Percentiles rank a stretch among this genome's conserved stretches.
Evolutionary conservation across 805 yeast genomes (phyloP).

Genomic region (Sugiyamaella americana): DNA sequence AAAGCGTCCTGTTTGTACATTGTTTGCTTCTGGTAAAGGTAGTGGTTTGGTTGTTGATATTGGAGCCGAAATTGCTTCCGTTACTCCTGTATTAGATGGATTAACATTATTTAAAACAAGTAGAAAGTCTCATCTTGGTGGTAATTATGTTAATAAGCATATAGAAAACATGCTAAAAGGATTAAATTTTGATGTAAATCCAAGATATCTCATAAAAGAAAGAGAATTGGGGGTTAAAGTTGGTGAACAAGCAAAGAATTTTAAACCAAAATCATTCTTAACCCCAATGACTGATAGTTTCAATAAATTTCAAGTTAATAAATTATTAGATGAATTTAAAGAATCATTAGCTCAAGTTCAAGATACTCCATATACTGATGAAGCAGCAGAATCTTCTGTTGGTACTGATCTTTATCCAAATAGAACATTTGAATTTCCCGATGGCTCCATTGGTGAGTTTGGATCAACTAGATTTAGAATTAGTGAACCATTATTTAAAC

Average conservation of each 20-base stretch:
- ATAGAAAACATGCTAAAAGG: constrained; percentile 38
- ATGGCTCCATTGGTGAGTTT: constrained; percentile 58
- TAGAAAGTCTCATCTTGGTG: constrained; percentile 65
- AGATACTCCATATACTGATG: constrained; percentile 31
- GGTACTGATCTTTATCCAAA: constrained; percentile 39
- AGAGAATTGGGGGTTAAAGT: constrained; percentile 19
- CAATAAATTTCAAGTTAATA: constrained; percentile 49
- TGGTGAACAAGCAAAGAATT: constrained; percentile 31
- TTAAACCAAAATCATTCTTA: constrained; percentile 25
- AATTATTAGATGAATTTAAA: constrained; percentile 44
- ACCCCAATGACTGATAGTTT: constrained; percentile 42
- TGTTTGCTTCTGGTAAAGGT: constrained; percentile 78
- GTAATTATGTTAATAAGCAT: constrained; percentile 56
- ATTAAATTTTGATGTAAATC: constrained; percentile 34
- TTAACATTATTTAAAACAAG: constrained; percentile 41
- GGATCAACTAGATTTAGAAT: constrained; percentile 54
- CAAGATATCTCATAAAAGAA: constrained; percentile 42
- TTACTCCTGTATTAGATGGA: constrained; percentile 36
- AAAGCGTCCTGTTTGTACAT: constrained; percentile 77
- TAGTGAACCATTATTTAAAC: constrained; percentile 70
- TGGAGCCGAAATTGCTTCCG: constrained; percentile 64
- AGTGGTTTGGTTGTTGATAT: constrained; percentile 62
- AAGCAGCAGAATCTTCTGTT: constrained; percentile 19
- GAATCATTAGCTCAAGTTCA: constrained; percentile 35
- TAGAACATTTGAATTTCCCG: constrained; percentile 50